Base-by-base conservation (phyloP, 345 rosid species). In the Nasturtium officinale region DNA sequence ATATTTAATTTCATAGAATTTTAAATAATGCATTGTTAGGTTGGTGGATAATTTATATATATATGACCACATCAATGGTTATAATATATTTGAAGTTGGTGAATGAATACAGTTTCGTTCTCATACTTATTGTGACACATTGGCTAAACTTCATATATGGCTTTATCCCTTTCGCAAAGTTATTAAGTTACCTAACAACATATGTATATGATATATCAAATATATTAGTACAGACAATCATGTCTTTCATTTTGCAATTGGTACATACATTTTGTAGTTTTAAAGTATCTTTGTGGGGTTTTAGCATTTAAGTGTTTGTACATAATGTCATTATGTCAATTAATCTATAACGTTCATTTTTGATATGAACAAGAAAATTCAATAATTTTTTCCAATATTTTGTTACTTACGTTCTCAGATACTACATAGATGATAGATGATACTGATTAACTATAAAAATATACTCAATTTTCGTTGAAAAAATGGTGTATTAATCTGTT, bases 111-210 rank as follows among this genome's bases (percentile, higher is more conserved):
- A 25, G 65, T 76, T 62, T 69, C 71, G 26, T 69, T 62, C 37
- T 76, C 59, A 38, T 60, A 13, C 63, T 60, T 42, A 52, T 28
- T 67, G 69, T 60, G 65, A 53, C 33, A 43, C 57, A 59, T 67
- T 51, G 35, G 62, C 69, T 50, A 67, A 66, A 66, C 55, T 60
- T 75, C 65, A 54, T 51, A 62, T 26, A n/a, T n/a, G n/a, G n/a
- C 64, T 61, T 61, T 43, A 10, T 20, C 52, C 71, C 47, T 76
- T 76, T 76, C 21, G 33, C 48, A 62, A 61, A 76, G 71, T 61
- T 55, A 53, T 35, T 9, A 61, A 76, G 65, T 61, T 62, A 61
- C 46, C 18, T 25, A 60, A 60, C 6, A 12, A 58, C 5, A 18
- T 5, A 21, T 18, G 18, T 35, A 10, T n/a, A 35, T 9, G 6